Evolutionary conservation across 495 filamentous ascomycete genomes (phyloP), one percentile per base, ranked within the genome.

Genomic region (Xylaria cubensis): DNA sequence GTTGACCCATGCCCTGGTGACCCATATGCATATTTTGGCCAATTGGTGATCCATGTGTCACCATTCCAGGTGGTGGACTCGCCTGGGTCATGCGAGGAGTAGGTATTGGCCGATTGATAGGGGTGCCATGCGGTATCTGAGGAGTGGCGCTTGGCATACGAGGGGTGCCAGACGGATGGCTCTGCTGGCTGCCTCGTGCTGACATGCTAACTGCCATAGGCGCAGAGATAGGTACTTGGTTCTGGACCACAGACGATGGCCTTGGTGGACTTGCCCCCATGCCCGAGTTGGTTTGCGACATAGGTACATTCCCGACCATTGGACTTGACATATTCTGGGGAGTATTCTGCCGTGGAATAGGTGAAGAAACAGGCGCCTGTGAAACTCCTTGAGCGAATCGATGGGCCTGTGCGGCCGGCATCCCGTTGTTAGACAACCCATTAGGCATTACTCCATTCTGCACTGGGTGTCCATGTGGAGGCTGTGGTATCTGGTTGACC

Each of bases 301-400:
- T 96, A 0, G 93, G 87, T 46, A 92, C 90, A 67, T 84, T 90
- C 53, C 85, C 85, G 68, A 93, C 88, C 77, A 93, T 86, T 4
- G 94, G 94, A 21, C 94, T 96, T 26, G 93, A 94, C 67, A 88
- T 88, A 48, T 84, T 88, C 74, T 92, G 92, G 7, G 94, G 93
- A 3, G 94, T 97, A 68, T 90, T 90, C 63, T 95, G 91, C 42
- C 93, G 88, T 59, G 93, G 82, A 73, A 95, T 86, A 0, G 94
- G 94, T 13, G 94, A 97, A 7, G 93, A 94, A 39, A 89, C 89
- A 64, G 89, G 90, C 8, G 88, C 86, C 80, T 94, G 93, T 6
- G 89, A 90, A 19, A 90, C 87, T 50, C 88, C 86, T 69, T 88
- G 85, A 13, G 82, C 75, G 74, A 88, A 87, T 41, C 89, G 85